Percentiles rank a stretch among this genome's conserved stretches.
Conservation (phyloP, 108 stramenopile genomes). For the Cyclotella distinguenda region DNA sequence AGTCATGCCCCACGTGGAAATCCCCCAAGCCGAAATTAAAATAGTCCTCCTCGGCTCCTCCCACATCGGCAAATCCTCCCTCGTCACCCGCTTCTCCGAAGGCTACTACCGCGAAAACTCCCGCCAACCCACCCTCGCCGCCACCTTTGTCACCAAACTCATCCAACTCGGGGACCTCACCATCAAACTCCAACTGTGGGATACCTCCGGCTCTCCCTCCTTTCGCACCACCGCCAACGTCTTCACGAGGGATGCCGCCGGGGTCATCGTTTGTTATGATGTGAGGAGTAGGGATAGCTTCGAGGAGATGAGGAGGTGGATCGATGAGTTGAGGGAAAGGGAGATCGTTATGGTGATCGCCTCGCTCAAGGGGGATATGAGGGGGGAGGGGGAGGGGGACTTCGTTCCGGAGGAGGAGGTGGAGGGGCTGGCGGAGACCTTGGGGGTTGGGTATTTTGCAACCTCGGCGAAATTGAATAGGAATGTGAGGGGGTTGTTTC, state of each 20-base stretch:
- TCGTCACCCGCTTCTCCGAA: slow-evolving; percentile 83
- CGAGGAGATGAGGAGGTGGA: slow-evolving; percentile 62
- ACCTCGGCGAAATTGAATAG: slow-evolving; percentile 70
- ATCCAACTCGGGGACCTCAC: slow-evolving; percentile 54
- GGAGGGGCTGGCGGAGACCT: slow-evolving; percentile 53
- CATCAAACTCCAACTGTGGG: slow-evolving; percentile 86
- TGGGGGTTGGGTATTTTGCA: slow-evolving; percentile 61
- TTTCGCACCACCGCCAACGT: slow-evolving; percentile 65
- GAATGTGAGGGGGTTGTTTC: slow-evolving; percentile 66
- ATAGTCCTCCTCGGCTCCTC: slow-evolving; percentile 84
- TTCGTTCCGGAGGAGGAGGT: slow-evolving; percentile 54
- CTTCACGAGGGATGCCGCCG: slow-evolving; percentile 71
- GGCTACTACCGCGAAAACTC: slow-evolving; percentile 71
- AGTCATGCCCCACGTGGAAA: slow-evolving; percentile 83
- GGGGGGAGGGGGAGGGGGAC: neutral
- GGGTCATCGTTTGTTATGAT: slow-evolving; percentile 80
- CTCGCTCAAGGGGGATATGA: slow-evolving; percentile 74
- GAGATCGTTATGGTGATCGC: slow-evolving; percentile 69
- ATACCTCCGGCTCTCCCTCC: slow-evolving; percentile 74
- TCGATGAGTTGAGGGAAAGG: slow-evolving; percentile 56
- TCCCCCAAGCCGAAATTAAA: slow-evolving; percentile 66
- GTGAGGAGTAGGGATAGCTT: slow-evolving; percentile 54
- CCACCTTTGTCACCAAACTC: slow-evolving; percentile 79
- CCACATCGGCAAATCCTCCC: slow-evolving; percentile 78
- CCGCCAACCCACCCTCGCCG: slow-evolving; percentile 64